Evolutionary conservation across 1,284 basidiomycete genomes (phyloP).

Genomic region (Apiotrichum akiyoshidainum): DNA sequence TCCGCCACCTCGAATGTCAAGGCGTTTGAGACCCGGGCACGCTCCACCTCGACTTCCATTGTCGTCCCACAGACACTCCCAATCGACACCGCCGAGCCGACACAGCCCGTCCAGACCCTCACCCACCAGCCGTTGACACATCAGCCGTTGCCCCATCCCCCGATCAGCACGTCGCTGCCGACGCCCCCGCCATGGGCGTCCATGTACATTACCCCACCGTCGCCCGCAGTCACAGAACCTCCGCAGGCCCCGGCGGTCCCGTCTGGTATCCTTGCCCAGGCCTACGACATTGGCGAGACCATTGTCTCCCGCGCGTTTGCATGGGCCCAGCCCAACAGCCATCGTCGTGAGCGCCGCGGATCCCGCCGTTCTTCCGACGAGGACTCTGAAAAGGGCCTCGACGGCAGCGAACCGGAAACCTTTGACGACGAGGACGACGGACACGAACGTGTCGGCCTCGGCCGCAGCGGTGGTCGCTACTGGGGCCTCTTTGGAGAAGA

Average conservation of each 20-base stretch:
- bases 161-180: conserved; percentile 5
- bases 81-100: conserved; percentile 13
- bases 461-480: conserved; percentile 21
- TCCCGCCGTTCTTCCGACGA: conserved; percentile 27
- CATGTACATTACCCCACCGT: conserved; percentile 25
- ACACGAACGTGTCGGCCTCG: conserved; percentile 5
- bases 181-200: conserved; percentile 16
- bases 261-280: conserved; percentile 24
- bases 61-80: conserved; percentile 30
- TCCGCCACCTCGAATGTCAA: conserved; percentile 9
- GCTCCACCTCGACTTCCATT: conserved; percentile 45
- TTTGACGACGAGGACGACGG: conserved; percentile 21
- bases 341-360: conserved; percentile 4
- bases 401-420: conserved; percentile 32
- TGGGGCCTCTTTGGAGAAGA: conserved; percentile 34
- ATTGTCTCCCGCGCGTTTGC: conserved; percentile 24
- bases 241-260: not conserved
- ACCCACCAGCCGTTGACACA: conserved; percentile 4
- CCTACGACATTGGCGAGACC: conserved; percentile 36
- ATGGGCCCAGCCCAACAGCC: conserved; percentile 17
- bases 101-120: conserved; percentile 16
- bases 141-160: conserved; percentile 8
- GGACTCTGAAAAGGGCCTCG: conserved; percentile 46
- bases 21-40: conserved; percentile 33
- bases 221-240: conserved; percentile 12